Evolutionary conservation across 129 eudicot species (phyloP), one percentile per base, ranked within the genome.

Genomic region (Flaveria bidentis): DNA sequence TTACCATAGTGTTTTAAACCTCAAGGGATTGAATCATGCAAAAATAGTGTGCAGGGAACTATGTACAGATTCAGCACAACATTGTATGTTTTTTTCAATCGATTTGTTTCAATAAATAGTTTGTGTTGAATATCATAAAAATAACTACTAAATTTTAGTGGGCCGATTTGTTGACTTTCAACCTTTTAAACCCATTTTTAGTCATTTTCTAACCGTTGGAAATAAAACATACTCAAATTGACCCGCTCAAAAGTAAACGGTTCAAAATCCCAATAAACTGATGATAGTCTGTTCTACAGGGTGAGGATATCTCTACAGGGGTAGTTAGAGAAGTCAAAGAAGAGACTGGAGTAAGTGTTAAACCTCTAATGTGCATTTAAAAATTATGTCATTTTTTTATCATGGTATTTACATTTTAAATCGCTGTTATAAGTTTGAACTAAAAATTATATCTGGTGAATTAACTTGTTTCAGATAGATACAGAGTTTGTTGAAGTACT

Each of bases 321-420:
- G 90, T 86, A 30, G 79, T 26, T 60, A 81, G 98, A 86, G 98
- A 92, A 86, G 96, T 92, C 15, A 89, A 92, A 86, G 96, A 92
- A 80, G 98, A 92, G 77, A 92, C 98, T 26, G 93, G 93, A 80
- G 97, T 91, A 83, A 75, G 92, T 84, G 28, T 47, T 73, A 53
- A 26, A 42, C 70, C 23, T 63, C 42, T 72, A 14, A 18, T 47
- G 9, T 47, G 16, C 16, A 49, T 55, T 49, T 30, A 13, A 14
- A 18, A 30, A 30, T 18, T 17, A 26, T 70, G 14, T 23, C 20
- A 6, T 33, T 69, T 47, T 60, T 23, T 23, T 20, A 30, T 23
- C 42, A 20, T 42, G 46, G 18, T 15, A 20, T 68, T 47, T 68
- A 22, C 23, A 51, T 52, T 13, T 57, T 30, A 30, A 52, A 71